These are phyloP conservation scores for Debaryomyces psychrophilus DNA, from an alignment of 1,139 yeast species.

Conservation along the genomic window DNA sequence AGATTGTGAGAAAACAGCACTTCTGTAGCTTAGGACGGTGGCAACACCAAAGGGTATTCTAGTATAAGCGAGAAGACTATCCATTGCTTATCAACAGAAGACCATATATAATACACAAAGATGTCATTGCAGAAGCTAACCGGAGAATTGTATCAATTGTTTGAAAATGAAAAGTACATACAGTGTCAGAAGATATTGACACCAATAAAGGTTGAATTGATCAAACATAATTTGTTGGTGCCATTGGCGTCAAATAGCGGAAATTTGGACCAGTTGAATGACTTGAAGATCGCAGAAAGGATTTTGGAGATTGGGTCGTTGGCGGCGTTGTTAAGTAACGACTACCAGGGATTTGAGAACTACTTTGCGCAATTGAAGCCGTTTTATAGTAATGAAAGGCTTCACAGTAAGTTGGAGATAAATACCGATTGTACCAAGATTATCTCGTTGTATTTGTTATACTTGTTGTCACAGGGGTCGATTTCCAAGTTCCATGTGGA, in stretches of 20 bases:
- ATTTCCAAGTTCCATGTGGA: constrained; percentile 89
- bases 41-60: background rate
- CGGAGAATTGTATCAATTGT: constrained; percentile 65
- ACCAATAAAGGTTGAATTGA: constrained; percentile 74
- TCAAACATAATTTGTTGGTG: constrained; percentile 74
- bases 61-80: background rate
- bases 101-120: constrained; percentile 1
- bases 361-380: constrained; percentile 76
- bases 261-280: constrained; percentile 55
- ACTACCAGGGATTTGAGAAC: constrained; percentile 69
- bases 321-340: constrained; percentile 64
- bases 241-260: constrained; percentile 54
- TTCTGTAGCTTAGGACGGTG: background rate
- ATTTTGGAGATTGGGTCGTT: constrained; percentile 88
- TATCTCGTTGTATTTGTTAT: constrained; percentile 73
- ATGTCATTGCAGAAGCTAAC: constrained; percentile 60
- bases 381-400: constrained; percentile 57
- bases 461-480: constrained; percentile 79
- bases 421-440: constrained; percentile 66
- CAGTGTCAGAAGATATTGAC: constrained; percentile 66
- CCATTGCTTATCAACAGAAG: background rate
- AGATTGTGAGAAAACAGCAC: background rate
- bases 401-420: constrained; percentile 59
- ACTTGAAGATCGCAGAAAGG: constrained; percentile 75
- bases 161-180: constrained; percentile 60